These are phyloP conservation scores for Neurospora tetraspora DNA, from an alignment of 495 filamentous ascomycete genomes.

Conservation along the genomic window DNA sequence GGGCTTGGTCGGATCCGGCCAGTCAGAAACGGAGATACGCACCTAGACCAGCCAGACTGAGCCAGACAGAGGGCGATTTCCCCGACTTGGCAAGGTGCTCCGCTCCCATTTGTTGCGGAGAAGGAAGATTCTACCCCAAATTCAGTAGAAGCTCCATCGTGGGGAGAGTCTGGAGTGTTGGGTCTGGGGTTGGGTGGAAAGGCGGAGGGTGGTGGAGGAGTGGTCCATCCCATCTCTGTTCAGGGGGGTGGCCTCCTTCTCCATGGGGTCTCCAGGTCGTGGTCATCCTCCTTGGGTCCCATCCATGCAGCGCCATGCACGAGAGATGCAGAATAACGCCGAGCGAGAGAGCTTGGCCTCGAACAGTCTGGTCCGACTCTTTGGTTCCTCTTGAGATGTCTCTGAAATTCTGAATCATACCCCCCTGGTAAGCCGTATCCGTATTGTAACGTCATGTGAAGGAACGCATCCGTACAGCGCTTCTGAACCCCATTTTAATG, in stretches of 20 bases:
- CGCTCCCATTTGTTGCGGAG: not conserved
- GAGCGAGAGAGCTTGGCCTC: not conserved
- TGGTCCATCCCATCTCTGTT: not conserved
- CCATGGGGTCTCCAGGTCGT: not conserved
- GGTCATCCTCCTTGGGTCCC: not conserved
- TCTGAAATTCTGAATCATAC: not conserved
- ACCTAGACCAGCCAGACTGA: not conserved
- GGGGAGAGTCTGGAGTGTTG: not conserved
- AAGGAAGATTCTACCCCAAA: not conserved
- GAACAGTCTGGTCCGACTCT: not conserved
- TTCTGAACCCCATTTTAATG: not conserved
- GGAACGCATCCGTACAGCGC: not conserved
- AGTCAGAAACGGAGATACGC: constrained; percentile 10
- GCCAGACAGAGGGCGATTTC: constrained; percentile 15
- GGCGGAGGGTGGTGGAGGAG: not conserved
- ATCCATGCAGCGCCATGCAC: not conserved
- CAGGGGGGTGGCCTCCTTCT: not conserved
- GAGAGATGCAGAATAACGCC: not conserved
- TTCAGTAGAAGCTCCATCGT: not conserved
- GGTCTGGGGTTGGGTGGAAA: not conserved
- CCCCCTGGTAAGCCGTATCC: not conserved
- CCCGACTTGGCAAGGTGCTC: constrained; percentile 20
- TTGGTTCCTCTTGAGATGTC: not conserved
- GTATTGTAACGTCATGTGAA: not conserved
- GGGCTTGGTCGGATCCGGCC: constrained; percentile 8